Conservation (phyloP, 257 asterid genomes). For the Vinca minor region DNA sequence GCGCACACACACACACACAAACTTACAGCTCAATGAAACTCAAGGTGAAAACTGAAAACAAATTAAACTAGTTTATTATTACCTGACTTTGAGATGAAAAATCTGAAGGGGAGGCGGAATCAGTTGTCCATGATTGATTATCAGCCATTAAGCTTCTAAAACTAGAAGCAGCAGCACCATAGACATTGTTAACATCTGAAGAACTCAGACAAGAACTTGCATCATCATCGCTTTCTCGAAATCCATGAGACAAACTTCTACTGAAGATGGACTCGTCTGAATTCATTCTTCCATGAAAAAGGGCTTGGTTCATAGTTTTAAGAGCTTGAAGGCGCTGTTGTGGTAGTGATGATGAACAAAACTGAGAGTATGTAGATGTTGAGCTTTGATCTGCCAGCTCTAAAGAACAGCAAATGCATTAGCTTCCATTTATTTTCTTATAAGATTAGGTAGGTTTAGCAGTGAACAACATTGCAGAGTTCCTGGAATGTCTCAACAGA, state of each 20-base stretch:
- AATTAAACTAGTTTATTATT: conserved; percentile 8
- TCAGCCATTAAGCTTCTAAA: conserved; percentile 29
- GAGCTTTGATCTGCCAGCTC: conserved; percentile 56
- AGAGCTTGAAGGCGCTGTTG: conserved; percentile 63
- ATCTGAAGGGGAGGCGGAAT: conserved; percentile 37
- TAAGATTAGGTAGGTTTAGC: neutral
- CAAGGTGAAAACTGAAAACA: neutral
- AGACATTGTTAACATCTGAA: conserved; percentile 17
- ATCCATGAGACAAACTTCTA: conserved; percentile 16
- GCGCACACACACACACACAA: too few relatives aligned
- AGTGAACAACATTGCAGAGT: neutral
- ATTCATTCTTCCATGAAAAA: conserved; percentile 37
- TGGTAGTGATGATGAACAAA: conserved; percentile 53
- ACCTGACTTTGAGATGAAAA: conserved; percentile 46
- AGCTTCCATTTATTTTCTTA: neutral
- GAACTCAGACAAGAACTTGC: conserved; percentile 13
- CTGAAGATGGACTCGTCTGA: conserved; percentile 25
- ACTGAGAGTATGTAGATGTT: conserved; percentile 26
- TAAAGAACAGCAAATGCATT: conserved; percentile 25
- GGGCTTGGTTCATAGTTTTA: conserved; percentile 44
- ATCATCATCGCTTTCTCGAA: conserved; percentile 21
- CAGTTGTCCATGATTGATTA: conserved; percentile 15
- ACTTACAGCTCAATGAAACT: neutral
- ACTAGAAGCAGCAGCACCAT: conserved; percentile 29
- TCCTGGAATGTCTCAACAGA: neutral